These are phyloP conservation scores for Vigna unguiculata DNA, from an alignment of 306 rosid species.

Conservation along the genomic window DNA sequence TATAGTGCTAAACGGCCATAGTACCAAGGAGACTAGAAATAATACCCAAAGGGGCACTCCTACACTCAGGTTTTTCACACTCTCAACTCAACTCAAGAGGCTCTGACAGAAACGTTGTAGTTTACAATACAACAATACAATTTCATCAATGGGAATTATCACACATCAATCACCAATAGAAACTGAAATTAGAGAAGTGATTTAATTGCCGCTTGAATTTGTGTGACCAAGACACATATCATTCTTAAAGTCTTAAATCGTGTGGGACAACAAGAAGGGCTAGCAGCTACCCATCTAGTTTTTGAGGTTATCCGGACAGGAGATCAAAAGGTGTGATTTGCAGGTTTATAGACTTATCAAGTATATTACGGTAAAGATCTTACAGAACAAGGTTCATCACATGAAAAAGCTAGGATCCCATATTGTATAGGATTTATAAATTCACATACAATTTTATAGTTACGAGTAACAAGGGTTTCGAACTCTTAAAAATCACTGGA, in stretches of 20 bases:
- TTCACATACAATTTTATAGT: slow-evolving; percentile 6
- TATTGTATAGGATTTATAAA: slow-evolving; percentile 4
- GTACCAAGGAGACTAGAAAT: neutral
- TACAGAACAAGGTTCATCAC: neutral
- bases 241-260: slow-evolving; percentile 15
- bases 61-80: slow-evolving; percentile 4
- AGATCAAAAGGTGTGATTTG: slow-evolving; percentile 1
- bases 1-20: neutral
- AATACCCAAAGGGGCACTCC: neutral
- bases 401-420: slow-evolving; percentile 5
- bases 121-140: slow-evolving; percentile 14
- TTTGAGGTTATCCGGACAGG: slow-evolving; percentile 3
- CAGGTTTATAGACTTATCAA: neutral
- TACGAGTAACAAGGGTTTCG: slow-evolving; percentile 5
- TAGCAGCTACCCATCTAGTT: slow-evolving; percentile 30
- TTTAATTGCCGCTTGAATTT: slow-evolving; percentile 8
- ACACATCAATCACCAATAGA: slow-evolving; percentile 3
- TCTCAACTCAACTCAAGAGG: neutral
- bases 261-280: neutral
- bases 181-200: neutral
- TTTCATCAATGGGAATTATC: slow-evolving; percentile 5
- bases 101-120: neutral
- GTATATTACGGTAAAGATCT: neutral
- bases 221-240: neutral
- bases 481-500: slow-evolving; percentile 7